Evolutionary conservation across 768 basidiomycete species (phyloP), one percentile per base, ranked within the genome.

Genomic region (Kwoniella dendrophila): DNA sequence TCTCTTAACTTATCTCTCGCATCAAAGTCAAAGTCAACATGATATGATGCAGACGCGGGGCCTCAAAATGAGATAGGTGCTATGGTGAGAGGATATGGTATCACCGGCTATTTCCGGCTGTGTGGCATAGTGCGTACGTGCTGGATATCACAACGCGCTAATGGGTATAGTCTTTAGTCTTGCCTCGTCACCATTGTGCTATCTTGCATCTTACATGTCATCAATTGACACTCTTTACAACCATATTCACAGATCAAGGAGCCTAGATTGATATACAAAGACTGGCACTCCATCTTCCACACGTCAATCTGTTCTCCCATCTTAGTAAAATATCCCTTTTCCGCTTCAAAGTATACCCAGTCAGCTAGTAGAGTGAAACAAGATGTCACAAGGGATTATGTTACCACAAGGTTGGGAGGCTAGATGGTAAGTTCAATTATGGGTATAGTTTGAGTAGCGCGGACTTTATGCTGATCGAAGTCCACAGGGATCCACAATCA

Each of bases 391-490:
- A 32, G 53, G 59, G 43, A n/a, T 47, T 18, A 47, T 55, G 20
- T 81, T 96, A 36, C 94, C 94, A 62, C 88, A 88, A 66, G 94
- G 93, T 41, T 96, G 94, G 94, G 83, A 85, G 66, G 90, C 91
- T 76, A 88, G 94, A 84, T 96, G 94, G 94, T 91, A 76, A 68
- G 82, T 79, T 29, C 0, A 18, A 29, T 24, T 8, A 12, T 40
- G 41, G 34, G 38, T 32, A 44, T 22, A n/a, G n/a, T n/a, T n/a
- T 33, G 30, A 14, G 43, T 27, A 10, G 10, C 48, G 18, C 33
- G 29, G 44, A 45, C 16, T 29, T 36, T 32, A 10, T 22, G 50
- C 29, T 63, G 52, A 53, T 50, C 60, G 54, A 69, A 60, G 48
- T 38, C 62, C 43, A 34, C 75, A 93, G 92, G 92, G 90, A 94